These are phyloP conservation scores for Cladosporium phlei DNA, from an alignment of 2,329 filamentous ascomycete species.

Conservation along the genomic window DNA sequence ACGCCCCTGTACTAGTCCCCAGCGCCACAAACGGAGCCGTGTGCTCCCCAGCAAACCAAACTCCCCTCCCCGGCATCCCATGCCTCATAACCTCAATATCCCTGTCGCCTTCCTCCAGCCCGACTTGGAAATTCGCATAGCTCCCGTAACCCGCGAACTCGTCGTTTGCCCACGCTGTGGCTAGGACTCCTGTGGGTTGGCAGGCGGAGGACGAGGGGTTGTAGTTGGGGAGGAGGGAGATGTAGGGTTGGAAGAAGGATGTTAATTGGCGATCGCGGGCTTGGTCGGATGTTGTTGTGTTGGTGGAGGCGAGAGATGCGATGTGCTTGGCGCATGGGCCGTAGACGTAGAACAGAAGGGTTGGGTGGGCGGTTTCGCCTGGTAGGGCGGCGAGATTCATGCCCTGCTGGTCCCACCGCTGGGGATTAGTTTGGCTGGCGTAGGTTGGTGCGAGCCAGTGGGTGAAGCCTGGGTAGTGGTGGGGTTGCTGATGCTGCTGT, in stretches of 20 bases:
- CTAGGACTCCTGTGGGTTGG: constrained; percentile 57
- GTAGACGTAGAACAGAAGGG: constrained; percentile 77
- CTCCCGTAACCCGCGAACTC: constrained; percentile 75
- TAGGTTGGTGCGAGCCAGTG: constrained; percentile 73
- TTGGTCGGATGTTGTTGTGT: constrained; percentile 39
- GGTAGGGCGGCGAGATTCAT: constrained; percentile 70
- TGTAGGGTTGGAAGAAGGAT: constrained; percentile 73
- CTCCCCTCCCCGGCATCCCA: constrained; percentile 56
- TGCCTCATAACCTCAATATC: constrained; percentile 61
- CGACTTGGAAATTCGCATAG: constrained; percentile 81
- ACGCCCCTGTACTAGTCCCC: constrained; percentile 85
- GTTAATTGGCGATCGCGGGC: constrained; percentile 53
- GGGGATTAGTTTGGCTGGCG: constrained; percentile 55
- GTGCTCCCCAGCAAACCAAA: constrained; percentile 90
- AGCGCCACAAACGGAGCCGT: constrained; percentile 84
- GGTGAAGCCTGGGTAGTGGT: constrained; percentile 60
- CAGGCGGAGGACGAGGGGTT: constrained; percentile 51
- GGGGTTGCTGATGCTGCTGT: not conserved
- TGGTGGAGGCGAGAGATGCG: constrained; percentile 33
- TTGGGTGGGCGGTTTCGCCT: constrained; percentile 60
- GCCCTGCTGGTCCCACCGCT: constrained; percentile 58
- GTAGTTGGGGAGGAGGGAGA: constrained; percentile 68
- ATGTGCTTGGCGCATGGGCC: constrained; percentile 58
- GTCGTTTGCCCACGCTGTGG: constrained; percentile 75
- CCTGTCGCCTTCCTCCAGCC: constrained; percentile 62